phyloP scores from a whole-genome alignment of 169 alveolate species.

The Amoebophrya sp. region DNA sequence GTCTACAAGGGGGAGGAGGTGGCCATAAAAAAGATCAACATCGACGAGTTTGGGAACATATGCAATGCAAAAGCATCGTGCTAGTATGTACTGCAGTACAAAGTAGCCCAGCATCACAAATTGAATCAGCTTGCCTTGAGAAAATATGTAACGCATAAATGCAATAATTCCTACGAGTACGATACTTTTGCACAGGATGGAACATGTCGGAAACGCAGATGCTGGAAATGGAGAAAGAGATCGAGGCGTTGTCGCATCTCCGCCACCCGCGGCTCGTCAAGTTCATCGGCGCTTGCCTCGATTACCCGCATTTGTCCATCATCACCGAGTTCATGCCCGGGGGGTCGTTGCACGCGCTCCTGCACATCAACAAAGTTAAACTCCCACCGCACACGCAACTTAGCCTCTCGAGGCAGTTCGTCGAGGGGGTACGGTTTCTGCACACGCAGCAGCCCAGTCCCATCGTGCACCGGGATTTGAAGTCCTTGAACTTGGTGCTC shows the following conservation, averaged over 20 bases:
- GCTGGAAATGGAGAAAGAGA: conserved; percentile 18
- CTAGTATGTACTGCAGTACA: too few species aligned
- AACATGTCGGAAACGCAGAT: not conserved
- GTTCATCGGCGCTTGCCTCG: conserved; percentile 34
- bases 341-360: conserved; percentile 30
- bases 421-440: conserved; percentile 29
- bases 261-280: not conserved
- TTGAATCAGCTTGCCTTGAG: too few species aligned
- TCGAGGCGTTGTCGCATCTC: not conserved
- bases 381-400: not conserved
- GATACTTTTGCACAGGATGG: too few species aligned
- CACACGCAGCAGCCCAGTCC: conserved; percentile 21
- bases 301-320: conserved; percentile 25
- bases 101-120: too few species aligned
- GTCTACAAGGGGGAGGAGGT: conserved; percentile 27
- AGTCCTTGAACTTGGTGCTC: conserved; percentile 34
- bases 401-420: not conserved
- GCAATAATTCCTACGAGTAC: not conserved
- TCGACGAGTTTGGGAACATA: not conserved
- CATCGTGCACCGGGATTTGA: conserved; percentile 35
- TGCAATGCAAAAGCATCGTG: too few species aligned
- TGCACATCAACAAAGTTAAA: conserved; percentile 19
- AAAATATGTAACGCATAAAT: too few species aligned
- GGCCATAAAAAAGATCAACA: conserved; percentile 24
- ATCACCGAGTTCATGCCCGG: conserved; percentile 36